These are phyloP conservation scores for Stagonosporopsis chrysanthemi DNA, from an alignment of 2,329 filamentous ascomycete species.

Conservation along the genomic window DNA sequence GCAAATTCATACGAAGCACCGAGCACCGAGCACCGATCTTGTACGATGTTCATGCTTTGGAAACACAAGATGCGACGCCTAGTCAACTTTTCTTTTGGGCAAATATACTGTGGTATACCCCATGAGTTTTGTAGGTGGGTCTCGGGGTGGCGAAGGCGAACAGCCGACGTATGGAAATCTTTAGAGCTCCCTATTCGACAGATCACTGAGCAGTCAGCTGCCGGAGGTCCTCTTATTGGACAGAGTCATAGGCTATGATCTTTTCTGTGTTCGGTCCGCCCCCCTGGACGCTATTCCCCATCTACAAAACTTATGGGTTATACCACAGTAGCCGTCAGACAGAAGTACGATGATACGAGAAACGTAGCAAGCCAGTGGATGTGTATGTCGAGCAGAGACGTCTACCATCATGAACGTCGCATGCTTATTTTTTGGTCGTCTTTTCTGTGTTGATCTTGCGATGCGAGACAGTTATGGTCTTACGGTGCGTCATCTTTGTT, in stretches of 20 bases:
- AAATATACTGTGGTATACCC: too few species aligned
- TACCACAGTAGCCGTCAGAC: not conserved
- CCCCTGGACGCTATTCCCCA: too few species aligned
- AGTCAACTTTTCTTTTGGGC: not conserved
- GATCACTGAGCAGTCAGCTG: too few species aligned
- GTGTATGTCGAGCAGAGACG: not conserved
- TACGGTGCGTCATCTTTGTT: not conserved
- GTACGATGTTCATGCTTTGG: not conserved
- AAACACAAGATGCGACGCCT: not conserved
- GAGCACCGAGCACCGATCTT: slow-evolving; percentile 14
- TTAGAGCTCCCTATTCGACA: too few species aligned
- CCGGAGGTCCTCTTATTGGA: too few species aligned
- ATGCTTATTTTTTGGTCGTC: not conserved
- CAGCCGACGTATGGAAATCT: too few species aligned
- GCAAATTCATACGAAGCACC: not conserved
- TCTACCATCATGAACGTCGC: not conserved
- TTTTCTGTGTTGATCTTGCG: too few species aligned
- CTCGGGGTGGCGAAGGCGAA: too few species aligned
- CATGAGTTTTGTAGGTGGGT: too few species aligned
- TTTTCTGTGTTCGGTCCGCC: too few species aligned
- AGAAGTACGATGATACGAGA: not conserved
- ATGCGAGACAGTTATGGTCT: not conserved
- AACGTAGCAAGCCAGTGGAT: not conserved
- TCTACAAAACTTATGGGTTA: too few species aligned
- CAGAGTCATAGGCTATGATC: too few species aligned